Conservation (phyloP, 2,329 filamentous ascomycete genomes). For the Lachnellula occidentalis region DNA sequence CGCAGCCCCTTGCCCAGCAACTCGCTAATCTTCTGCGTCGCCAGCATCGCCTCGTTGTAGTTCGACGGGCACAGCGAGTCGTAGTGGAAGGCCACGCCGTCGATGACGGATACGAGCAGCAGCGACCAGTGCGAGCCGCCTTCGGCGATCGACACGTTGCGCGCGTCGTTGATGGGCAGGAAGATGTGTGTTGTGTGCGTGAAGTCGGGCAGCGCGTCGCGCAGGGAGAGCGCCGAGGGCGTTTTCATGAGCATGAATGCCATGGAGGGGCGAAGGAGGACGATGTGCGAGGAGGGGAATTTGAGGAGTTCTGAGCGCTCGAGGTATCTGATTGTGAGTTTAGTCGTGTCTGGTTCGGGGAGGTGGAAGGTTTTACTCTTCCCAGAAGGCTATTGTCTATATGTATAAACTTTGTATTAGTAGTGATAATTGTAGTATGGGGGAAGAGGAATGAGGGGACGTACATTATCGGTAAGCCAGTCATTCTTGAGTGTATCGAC, state of each 20-base stretch:
- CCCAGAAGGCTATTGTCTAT: conserved; percentile 97
- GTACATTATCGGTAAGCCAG: conserved; percentile 94
- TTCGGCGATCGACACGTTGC: conserved; percentile 71
- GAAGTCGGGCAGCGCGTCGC: conserved; percentile 76
- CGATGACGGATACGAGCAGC: conserved; percentile 80
- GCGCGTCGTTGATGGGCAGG: conserved; percentile 87
- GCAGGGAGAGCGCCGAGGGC: conserved; percentile 48
- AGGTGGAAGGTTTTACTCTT: conserved; percentile 60
- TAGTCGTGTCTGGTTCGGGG: not conserved
- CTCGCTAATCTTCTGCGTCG: conserved; percentile 61
- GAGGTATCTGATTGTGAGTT: conserved; percentile 55
- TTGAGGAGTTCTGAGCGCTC: conserved; percentile 80
- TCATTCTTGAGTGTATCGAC: conserved; percentile 83
- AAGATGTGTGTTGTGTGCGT: conserved; percentile 82
- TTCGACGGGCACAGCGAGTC: conserved; percentile 79
- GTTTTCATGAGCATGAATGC: conserved; percentile 83
- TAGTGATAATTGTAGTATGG: not conserved
- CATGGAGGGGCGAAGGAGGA: conserved; percentile 89
- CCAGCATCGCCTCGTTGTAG: conserved; percentile 63
- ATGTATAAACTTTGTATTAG: conserved; percentile 7
- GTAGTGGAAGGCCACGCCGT: conserved; percentile 94
- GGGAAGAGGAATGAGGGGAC: conserved; percentile 28
- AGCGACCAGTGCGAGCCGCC: conserved; percentile 94
- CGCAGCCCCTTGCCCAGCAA: conserved; percentile 63
- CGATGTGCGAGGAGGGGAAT: conserved; percentile 78